Evolutionary conservation across 805 yeast genomes (phyloP).

Genomic region (Middelhovenomyces tepae): DNA sequence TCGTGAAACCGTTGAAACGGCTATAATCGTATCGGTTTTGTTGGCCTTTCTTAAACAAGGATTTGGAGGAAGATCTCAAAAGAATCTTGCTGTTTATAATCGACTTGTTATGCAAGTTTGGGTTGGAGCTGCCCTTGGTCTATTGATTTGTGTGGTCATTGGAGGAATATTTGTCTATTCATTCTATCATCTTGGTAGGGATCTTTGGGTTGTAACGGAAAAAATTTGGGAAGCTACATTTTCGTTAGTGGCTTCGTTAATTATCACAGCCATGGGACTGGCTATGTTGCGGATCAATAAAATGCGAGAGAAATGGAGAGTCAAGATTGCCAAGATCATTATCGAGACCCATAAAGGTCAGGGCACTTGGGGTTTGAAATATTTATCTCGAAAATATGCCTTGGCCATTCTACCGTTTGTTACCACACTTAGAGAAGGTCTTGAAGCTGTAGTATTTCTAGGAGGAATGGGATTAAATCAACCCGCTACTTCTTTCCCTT

Average conservation of each 20-base stretch:
- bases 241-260: constrained; percentile 65
- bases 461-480: constrained; percentile 81
- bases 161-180: constrained; percentile 64
- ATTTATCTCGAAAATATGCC: constrained; percentile 44
- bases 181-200: constrained; percentile 72
- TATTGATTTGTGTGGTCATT: constrained; percentile 56
- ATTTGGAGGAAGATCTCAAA: constrained; percentile 41
- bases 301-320: constrained; percentile 73
- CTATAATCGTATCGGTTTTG: constrained; percentile 75
- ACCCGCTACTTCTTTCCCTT: constrained; percentile 55
- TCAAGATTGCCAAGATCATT: constrained; percentile 40
- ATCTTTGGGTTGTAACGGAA: constrained; percentile 81
- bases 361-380: constrained; percentile 3
- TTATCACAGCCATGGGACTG: constrained; percentile 81
- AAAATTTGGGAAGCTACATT: constrained; percentile 84
- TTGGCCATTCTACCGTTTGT: constrained; percentile 72
- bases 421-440: constrained; percentile 80
- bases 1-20: constrained; percentile 85
- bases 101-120: constrained; percentile 60
- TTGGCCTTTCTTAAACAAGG: constrained; percentile 82
- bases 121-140: constrained; percentile 70
- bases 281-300: constrained; percentile 73
- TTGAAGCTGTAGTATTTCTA: constrained; percentile 84
- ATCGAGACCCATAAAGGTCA: constrained; percentile 23
- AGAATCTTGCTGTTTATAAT: constrained; percentile 15